Base-by-base conservation (phyloP, 2,329 filamentous ascomycete species). In the Aspergillus costaricaensis region DNA sequence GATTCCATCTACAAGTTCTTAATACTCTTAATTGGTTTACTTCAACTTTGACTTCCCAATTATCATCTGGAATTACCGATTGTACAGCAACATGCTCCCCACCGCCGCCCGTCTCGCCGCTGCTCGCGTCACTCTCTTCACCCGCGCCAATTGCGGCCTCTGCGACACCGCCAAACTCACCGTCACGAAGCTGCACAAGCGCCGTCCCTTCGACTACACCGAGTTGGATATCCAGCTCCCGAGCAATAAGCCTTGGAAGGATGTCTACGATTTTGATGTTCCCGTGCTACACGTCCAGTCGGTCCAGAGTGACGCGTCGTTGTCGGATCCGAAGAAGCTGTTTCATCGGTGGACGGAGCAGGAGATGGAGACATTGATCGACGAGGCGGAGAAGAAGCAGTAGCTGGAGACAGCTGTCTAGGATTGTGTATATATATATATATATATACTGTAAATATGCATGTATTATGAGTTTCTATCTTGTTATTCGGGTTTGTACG, bases 201-300 rank as follows among this genome's bases (percentile, higher is more conserved):
- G 78, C 44, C 77, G 81, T 43, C 78, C 80, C 2, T 83, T 88
- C 64, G 79, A 82, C 59, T 88, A 86, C 69, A 66, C 79, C 2
- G 85, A 88, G 71, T 75, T 86, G 60, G 81, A 88, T 67, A 84
- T 88, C 55, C 85, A 87, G 81, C 77, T 77, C 3, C 72, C 78
- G 0, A 78, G 74, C 4, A 81, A 87, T 54, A 77, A 83, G 62
- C 74, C 79, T 53, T 88, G 86, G 86, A 87, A 82, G 67, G 76
- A 80, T 59, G 72, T 85, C 15, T 88, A 88, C 67, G 85, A 88
- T 52, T 87, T 87, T 61, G 86, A 88, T 67, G 85, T 86, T 3
- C 86, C 86, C 0, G 86, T 88, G 62, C 78, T 88, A 30, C 86
- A 88, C 69, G 77, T 88, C 44, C 83, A 81, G 38, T 83, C 71